Evolutionary conservation across 129 eudicot genomes (phyloP), one percentile per base, ranked within the genome.

Genomic region (Flaveria bidentis): DNA sequence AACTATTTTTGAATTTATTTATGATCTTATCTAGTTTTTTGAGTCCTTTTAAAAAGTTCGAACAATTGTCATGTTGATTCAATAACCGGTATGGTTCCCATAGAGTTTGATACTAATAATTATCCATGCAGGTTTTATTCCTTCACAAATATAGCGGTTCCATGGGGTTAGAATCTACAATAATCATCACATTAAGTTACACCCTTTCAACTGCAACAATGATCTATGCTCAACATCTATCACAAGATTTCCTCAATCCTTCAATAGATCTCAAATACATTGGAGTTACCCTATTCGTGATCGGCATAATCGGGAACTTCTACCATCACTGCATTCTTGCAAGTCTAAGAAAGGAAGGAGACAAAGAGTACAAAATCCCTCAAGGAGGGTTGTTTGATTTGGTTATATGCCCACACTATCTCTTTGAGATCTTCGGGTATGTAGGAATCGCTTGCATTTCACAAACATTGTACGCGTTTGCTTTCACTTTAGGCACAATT

Each of bases 391-490:
- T 90, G 56, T 90, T 90, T 65, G 44, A 52, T 65, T 73, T 84
- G 72, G 92, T 90, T 18, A 84, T 87, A 61, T 90, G 96, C 80
- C 96, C 96, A n/a, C 92, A 87, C 72, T 90, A 87, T 67, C 72
- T 90, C 0, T 90, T 90, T 17, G 96, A 90, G 72, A 84, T 87
- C 20, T 52, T 87, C 4, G 84, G 82, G 5, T 90, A 84, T 28
- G 18, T 85, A 22, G 96, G 92, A 13, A 72, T 84, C 12, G 55
- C 87, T 9, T 84, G 84, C 83, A 90, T 87, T 53, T 86, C 96
- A 0, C 96, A 87, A 63, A 85, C 91, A 9, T 8, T 39, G 2
- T 82, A 82, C 68, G 64, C 96, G 2, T 47, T 85, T 25, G 62
- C 76, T 56, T 82, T 57, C 78, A 69, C 85, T 50, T 23, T 68